Evolutionary conservation across 805 yeast genomes (phyloP), one percentile per base, ranked within the genome.

Genomic region (Ogataea naganishii): DNA sequence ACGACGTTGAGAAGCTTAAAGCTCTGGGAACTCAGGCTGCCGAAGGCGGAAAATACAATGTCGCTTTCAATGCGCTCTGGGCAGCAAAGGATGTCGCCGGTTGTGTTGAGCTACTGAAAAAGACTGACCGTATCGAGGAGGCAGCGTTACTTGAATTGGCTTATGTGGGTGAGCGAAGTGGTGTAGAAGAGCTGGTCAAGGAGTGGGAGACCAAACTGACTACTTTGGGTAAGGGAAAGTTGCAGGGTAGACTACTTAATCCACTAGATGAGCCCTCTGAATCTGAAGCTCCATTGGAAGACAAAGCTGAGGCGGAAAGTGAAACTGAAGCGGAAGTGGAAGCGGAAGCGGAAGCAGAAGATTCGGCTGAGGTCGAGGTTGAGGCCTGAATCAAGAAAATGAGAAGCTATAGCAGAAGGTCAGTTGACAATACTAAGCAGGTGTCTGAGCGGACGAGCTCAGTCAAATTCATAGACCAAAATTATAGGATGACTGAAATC

Each of bases 21-120:
- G 60, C 63, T 32, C 66, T 89, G 22, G 95, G 92, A 5, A 62
- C 64, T 32, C 57, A 60, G 27, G 88, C 95, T 28, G 75, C 69
- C 43, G 60, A 53, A n/a, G 67, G 62, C 26, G 96, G 96, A 28
- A 80, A 80, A 51, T 83, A 75, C 57, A 92, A 92, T 54, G 64
- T 88, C 34, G 95, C 97, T 16, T 92, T 86, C 64, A 85, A 83
- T 50, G 80, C 95, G 9, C 75, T 76, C 53, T 92, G 97, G 97
- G 63, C 76, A 32, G 71, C 79, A 19, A 89, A 94, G 23, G 81
- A 85, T 49, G 63, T 74, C 22, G 58, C 61, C 12, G 63, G 66
- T 24, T 80, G 88, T 41, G 65, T 77, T 32, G 70, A 72, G 14
- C 62, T 92, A 40, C 67, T 92, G 44, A 64, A 70, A 27, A 64